These are phyloP conservation scores for Taphrina populina DNA, from an alignment of 1,139 yeast genomes.

Conservation along the genomic window DNA sequence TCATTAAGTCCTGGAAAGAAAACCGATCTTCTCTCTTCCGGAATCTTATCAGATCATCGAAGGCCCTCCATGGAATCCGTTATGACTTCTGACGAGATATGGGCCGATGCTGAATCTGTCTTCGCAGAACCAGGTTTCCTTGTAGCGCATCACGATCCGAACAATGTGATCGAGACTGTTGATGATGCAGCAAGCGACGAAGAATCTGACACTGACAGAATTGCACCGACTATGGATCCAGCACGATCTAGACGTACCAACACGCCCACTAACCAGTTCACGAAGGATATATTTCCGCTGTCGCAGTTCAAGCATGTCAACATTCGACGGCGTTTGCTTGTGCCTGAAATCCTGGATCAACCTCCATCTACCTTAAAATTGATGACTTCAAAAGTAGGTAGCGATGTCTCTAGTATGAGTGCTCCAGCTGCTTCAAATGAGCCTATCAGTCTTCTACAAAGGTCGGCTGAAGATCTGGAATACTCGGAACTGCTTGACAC, in stretches of 20 bases:
- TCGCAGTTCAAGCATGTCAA: constrained; percentile 34
- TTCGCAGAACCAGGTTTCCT: constrained; percentile 15
- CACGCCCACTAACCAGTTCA: not conserved
- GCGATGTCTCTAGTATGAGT: constrained; percentile 78
- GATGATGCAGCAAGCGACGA: constrained; percentile 17
- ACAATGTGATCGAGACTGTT: not conserved
- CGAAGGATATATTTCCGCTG: constrained; percentile 28
- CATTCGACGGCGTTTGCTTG: constrained; percentile 58
- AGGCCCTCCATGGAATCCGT: constrained; percentile 20
- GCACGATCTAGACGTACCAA: no score
- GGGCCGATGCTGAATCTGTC: constrained; percentile 16
- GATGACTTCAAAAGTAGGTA: constrained; percentile 86
- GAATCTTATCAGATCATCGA: not conserved
- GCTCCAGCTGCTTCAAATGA: constrained; percentile 96
- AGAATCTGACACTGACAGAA: constrained; percentile 5
- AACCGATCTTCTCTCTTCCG: not conserved
- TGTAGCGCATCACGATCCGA: constrained; percentile 27
- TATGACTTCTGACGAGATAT: constrained; percentile 18
- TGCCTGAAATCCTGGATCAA: constrained; percentile 59
- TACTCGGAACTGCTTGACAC: constrained; percentile 65
- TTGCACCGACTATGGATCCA: not conserved
- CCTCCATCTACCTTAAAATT: constrained; percentile 83
- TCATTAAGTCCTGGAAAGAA: not conserved
- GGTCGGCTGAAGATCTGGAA: constrained; percentile 75
- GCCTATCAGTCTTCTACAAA: constrained; percentile 79